Conservation (phyloP, 208 protist species). For the Trypanosoma rangeli region DNA sequence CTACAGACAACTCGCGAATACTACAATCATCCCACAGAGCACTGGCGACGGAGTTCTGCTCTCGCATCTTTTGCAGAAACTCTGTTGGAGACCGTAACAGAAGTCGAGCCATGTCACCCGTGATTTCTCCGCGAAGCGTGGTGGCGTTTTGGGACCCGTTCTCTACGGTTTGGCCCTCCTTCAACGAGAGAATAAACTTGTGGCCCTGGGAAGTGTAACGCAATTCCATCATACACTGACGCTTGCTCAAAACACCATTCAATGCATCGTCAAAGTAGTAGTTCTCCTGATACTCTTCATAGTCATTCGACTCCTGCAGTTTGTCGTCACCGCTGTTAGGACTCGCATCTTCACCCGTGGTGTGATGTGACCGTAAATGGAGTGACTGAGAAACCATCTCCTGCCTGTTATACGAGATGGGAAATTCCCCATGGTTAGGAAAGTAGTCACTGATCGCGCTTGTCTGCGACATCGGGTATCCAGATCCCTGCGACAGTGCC, state of each 20-base stretch:
- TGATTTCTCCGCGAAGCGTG: slow-evolving; percentile 40
- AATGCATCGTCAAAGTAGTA: slow-evolving; percentile 72
- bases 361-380: not conserved
- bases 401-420: not conserved
- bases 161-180: slow-evolving; percentile 48
- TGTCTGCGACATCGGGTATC: not conserved
- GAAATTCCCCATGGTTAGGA: not conserved
- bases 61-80: slow-evolving; percentile 46
- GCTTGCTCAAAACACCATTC: slow-evolving; percentile 32
- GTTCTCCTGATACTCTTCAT: slow-evolving; percentile 58
- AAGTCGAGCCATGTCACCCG: slow-evolving; percentile 43
- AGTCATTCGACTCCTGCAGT: slow-evolving; percentile 10
- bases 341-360: not conserved
- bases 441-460: not conserved
- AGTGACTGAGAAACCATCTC: not conserved
- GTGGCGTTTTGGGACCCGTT: slow-evolving; percentile 40
- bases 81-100: slow-evolving; percentile 50
- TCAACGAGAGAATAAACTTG: slow-evolving; percentile 55
- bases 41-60: slow-evolving; percentile 45
- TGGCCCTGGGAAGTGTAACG: slow-evolving; percentile 33
- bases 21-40: slow-evolving; percentile 60
- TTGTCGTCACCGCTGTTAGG: not conserved
- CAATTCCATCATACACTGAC: slow-evolving; percentile 54
- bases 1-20: slow-evolving; percentile 36
- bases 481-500: not conserved